Evolutionary conservation across 768 basidiomycete genomes (phyloP).

Genomic region (Sporobolomyces pararoseus): DNA sequence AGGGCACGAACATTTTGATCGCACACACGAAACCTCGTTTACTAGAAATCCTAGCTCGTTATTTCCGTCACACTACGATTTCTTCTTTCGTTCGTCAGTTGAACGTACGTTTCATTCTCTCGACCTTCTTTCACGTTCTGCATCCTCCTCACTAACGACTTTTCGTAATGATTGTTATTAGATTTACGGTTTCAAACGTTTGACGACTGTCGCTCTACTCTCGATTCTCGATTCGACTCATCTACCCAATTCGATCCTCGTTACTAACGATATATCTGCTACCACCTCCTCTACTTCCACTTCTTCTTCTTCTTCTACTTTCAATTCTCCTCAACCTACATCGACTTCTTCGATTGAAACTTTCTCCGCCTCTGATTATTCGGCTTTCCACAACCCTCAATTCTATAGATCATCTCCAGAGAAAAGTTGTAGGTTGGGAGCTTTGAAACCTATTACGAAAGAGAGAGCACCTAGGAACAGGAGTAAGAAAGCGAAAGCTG

Average conservation of each 20-base stretch:
- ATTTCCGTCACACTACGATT: constrained; percentile 37
- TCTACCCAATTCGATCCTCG: neutral
- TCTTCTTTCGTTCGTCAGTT: constrained; percentile 34
- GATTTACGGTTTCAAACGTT: constrained; percentile 42
- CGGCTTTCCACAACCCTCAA: constrained; percentile 27
- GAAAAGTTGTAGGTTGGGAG: constrained; percentile 14
- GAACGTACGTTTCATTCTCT: constrained; percentile 14
- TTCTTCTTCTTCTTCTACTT: neutral
- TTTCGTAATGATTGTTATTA: too few species aligned
- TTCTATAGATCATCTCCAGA: constrained; percentile 23
- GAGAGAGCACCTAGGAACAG: constrained; percentile 26
- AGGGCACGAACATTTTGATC: constrained; percentile 34
- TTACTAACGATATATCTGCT: too few species aligned
- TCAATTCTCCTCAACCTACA: neutral
- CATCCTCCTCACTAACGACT: too few species aligned
- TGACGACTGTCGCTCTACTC: constrained; percentile 34
- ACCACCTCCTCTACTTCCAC: neutral
- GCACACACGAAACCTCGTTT: constrained; percentile 36
- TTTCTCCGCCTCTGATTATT: constrained; percentile 35
- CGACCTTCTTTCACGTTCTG: too few species aligned
- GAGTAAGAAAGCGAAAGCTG: constrained; percentile 22
- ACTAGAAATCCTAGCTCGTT: constrained; percentile 34
- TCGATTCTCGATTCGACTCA: constrained; percentile 28
- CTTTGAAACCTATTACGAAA: constrained; percentile 34
- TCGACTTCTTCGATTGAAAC: constrained; percentile 4